These are phyloP conservation scores for Nasturtium officinale DNA, from an alignment of 345 rosid species.

Conservation along the genomic window DNA sequence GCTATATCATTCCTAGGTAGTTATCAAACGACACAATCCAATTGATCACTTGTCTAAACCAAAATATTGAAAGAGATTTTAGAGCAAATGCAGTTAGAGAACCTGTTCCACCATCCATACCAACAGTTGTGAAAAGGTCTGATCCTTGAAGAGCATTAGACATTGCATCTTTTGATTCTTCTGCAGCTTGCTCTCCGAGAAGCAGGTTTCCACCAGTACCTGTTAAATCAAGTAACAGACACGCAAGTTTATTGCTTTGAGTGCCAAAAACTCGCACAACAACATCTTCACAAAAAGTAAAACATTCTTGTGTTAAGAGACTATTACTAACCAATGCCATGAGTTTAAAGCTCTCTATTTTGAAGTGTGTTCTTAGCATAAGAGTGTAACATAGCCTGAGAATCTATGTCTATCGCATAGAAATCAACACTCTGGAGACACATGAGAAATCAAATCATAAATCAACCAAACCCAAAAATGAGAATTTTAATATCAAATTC, in stretches of 20 bases:
- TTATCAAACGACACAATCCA: too few relatives aligned
- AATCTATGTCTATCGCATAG: conserved; percentile 91
- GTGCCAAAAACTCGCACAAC: conserved; percentile 19
- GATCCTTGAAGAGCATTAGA: conserved; percentile 94
- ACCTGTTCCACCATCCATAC: conserved; percentile 99
- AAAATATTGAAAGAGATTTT: too few relatives aligned
- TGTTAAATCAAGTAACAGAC: conserved; percentile 32
- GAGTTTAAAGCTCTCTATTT: conserved; percentile 94
- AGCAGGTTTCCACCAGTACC: conserved; percentile 98
- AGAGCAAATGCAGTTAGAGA: too few relatives aligned
- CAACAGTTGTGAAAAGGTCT: conserved; percentile 96
- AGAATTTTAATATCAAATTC: conserved; percentile 9
- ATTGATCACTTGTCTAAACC: too few relatives aligned
- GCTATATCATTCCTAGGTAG: too few relatives aligned
- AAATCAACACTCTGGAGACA: conserved; percentile 79
- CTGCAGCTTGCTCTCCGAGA: conserved; percentile 98
- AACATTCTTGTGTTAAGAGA: not conserved
- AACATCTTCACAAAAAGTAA: not conserved
- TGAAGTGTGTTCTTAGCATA: conserved; percentile 84
- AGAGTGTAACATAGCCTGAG: conserved; percentile 87
- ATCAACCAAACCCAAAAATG: not conserved
- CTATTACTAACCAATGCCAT: conserved; percentile 83
- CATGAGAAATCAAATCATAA: not conserved
- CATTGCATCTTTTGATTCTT: conserved; percentile 89
- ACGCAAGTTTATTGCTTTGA: conserved; percentile 18